Evolutionary conservation across 2,329 filamentous ascomycete genomes (phyloP), one percentile per base, ranked within the genome.

Genomic region (Colletotrichum gloeosporioides): DNA sequence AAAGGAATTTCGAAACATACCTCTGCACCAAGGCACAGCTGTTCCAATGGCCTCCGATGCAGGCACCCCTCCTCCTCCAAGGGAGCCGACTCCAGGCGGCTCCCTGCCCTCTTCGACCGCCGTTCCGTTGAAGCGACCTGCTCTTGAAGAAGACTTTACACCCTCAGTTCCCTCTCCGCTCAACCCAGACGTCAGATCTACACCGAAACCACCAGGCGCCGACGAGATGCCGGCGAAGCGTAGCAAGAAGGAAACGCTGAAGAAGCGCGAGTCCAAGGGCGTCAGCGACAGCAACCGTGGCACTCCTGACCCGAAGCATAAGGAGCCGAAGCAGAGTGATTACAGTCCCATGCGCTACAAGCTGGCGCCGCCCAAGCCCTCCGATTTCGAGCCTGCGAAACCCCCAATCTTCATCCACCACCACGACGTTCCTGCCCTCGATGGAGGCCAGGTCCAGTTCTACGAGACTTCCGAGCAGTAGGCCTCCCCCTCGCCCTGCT

Each of bases 101-200:
- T 81, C 85, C 8, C 80, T 85, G 32, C 49, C 79, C 32, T 55
- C 74, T 86, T 79, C 90, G 83, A 85, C 88, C 67, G 88, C 88
- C 12, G 86, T 93, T 29, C 91, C 92, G 5, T 90, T 93, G 81
- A 94, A 94, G 81, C 92, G 93, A 75, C 64, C 74, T 61, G 86
- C 88, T 27, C 88, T 94, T 34, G 93, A 94, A 77, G 93, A 95
- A 80, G 92, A 92, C 81, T 92, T 96, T 83, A 90, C 90, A 77
- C 94, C 94, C 6, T 89, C 92, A 15, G 89, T 95, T 3, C 92
- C 94, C 4, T 96, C 94, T 13, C 94, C 94, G 32, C 90, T 96
- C 77, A 96, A 96, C 80, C 92, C 93, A 63, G 92, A 93, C 62
- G 88, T 89, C 77, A 90, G 82, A 76, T 79, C 82, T 12, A 82